Conservation (phyloP, 2,329 filamentous ascomycete species). For the Phyllosticta capitalensis region DNA sequence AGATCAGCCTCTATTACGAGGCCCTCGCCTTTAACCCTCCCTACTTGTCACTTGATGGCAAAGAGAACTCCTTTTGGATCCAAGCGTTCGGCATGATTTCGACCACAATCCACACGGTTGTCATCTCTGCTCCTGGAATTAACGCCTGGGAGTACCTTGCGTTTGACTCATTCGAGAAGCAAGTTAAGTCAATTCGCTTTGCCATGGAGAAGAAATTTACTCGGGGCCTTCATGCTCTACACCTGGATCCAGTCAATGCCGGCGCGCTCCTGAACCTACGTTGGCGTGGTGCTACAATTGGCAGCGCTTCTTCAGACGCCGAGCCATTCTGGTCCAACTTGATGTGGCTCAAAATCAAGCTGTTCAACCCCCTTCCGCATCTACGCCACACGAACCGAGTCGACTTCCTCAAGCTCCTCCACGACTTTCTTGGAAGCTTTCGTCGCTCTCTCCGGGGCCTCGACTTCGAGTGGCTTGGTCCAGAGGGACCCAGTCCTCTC, state of each 20-base stretch:
- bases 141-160: background rate
- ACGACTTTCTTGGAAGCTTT: slow-evolving; percentile 7
- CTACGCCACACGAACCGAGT: background rate
- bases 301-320: background rate
- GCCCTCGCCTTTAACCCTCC: background rate
- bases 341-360: background rate
- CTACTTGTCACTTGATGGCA: background rate
- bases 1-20: background rate
- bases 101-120: background rate
- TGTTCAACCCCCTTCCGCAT: slow-evolving; percentile 2
- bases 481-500: slow-evolving; percentile 4
- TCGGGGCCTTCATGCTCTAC: background rate
- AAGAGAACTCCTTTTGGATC: background rate
- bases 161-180: background rate
- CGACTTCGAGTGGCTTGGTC: slow-evolving; percentile 3
- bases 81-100: background rate
- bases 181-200: slow-evolving; percentile 1
- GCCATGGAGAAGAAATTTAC: background rate
- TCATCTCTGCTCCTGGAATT: background rate
- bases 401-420: slow-evolving; percentile 7
- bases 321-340: slow-evolving; percentile 1
- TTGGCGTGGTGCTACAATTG: slow-evolving; percentile 1
- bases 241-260: slow-evolving; percentile 2
- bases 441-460: background rate
- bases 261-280: slow-evolving; percentile 1